A percentile compares a stretch with the other conserved stretches of the same genome.
phyloP scores from a whole-genome alignment of 139 green algal species.

The Microglena sp. region DNA sequence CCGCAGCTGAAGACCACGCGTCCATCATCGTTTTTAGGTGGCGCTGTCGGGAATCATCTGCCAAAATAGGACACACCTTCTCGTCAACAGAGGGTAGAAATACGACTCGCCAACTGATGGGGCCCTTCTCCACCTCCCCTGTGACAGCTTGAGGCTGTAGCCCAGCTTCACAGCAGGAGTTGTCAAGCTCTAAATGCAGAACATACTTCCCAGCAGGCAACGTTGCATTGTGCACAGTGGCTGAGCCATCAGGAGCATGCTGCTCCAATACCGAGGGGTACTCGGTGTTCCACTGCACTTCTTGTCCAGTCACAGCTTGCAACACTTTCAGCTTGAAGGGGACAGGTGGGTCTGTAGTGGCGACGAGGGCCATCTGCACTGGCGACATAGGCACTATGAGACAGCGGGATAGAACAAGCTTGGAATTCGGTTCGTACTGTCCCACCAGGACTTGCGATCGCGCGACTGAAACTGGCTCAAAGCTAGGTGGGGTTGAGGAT shows the following conservation, averaged over 20 bases:
- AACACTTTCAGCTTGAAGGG: slow-evolving; percentile 17
- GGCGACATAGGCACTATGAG: slow-evolving; percentile 18
- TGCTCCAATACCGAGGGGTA: slow-evolving; percentile 17
- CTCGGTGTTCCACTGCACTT: slow-evolving; percentile 15
- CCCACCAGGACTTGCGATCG: slow-evolving; percentile 19
- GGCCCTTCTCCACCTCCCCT: not conserved
- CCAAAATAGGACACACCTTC: slow-evolving; percentile 26
- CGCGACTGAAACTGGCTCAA: slow-evolving; percentile 9
- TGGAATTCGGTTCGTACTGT: slow-evolving; percentile 33
- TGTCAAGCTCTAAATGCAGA: slow-evolving; percentile 14
- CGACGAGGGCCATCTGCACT: slow-evolving; percentile 12
- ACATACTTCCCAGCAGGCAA: slow-evolving; percentile 40
- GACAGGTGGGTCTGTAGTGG: slow-evolving; percentile 8
- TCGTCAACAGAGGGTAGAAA: slow-evolving; percentile 30
- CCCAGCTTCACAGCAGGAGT: slow-evolving; percentile 16
- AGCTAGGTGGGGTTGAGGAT: slow-evolving; percentile 1
- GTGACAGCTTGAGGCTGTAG: slow-evolving; percentile 21
- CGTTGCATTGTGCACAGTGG: slow-evolving; percentile 15
- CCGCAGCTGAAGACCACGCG: slow-evolving; percentile 26
- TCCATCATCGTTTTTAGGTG: slow-evolving; percentile 36
- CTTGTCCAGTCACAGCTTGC: slow-evolving; percentile 16
- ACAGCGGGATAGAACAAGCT: slow-evolving; percentile 17
- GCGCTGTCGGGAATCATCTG: slow-evolving; percentile 28
- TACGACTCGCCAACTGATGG: slow-evolving; percentile 13
- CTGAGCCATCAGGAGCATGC: not conserved